These are phyloP conservation scores for Rosa chinensis DNA, from an alignment of 306 rosid species.

Conservation along the genomic window DNA sequence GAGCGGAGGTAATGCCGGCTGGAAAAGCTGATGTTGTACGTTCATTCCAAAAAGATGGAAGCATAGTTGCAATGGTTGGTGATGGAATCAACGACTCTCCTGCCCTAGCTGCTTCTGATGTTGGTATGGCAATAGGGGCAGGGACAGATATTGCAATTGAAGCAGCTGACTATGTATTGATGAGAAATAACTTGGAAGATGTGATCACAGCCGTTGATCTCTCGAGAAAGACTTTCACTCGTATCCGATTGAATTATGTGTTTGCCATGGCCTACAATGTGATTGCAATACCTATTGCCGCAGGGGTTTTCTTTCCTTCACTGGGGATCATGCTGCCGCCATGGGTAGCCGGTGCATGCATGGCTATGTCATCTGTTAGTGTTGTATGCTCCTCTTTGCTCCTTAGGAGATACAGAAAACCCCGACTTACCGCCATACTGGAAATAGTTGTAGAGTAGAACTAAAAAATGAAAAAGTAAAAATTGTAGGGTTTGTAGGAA, in stretches of 20 bases:
- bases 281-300: slow-evolving; percentile 86
- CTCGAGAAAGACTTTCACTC: slow-evolving; percentile 80
- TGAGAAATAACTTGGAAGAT: slow-evolving; percentile 92
- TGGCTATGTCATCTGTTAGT: slow-evolving; percentile 94
- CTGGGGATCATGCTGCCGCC: slow-evolving; percentile 80
- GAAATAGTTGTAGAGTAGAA: slow-evolving; percentile 84
- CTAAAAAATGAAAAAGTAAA: slow-evolving; percentile 5
- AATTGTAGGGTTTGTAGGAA: slow-evolving; percentile 26
- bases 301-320: slow-evolving; percentile 75
- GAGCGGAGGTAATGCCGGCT: slow-evolving; percentile 96
- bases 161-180: slow-evolving; percentile 87
- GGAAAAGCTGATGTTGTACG: slow-evolving; percentile 85
- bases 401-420: slow-evolving; percentile 79
- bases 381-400: slow-evolving; percentile 93
- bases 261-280: slow-evolving; percentile 93
- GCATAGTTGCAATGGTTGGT: slow-evolving; percentile 94
- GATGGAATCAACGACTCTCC: slow-evolving; percentile 99
- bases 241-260: slow-evolving; percentile 74
- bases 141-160: slow-evolving; percentile 98
- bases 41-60: slow-evolving; percentile 80
- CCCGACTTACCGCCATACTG: slow-evolving; percentile 72
- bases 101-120: slow-evolving; percentile 88
- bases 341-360: slow-evolving; percentile 98
- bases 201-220: slow-evolving; percentile 97
- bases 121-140: slow-evolving; percentile 98